Evolutionary conservation across 306 rosid species (phyloP).

Genomic region (Castanea mollissima): DNA sequence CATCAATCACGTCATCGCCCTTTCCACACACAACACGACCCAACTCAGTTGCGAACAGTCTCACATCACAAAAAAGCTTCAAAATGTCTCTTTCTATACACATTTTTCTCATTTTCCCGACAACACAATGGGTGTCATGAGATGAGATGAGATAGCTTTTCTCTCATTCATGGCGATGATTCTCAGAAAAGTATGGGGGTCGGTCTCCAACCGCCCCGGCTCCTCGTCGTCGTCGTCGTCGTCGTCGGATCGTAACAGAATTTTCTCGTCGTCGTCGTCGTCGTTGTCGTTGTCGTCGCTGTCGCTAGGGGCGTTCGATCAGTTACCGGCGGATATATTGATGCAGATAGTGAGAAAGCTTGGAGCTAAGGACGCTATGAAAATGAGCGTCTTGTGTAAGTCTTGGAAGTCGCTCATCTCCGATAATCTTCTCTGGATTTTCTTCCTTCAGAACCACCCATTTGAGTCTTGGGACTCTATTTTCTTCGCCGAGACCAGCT

Average conservation of each 20-base stretch:
- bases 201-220: conserved; percentile 31
- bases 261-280: not conserved
- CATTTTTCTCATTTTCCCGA: no score
- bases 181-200: conserved; percentile 58
- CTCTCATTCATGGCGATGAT: conserved; percentile 36
- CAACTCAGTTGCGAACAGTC: no score
- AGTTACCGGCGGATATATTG: conserved; percentile 56
- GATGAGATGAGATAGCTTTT: no score
- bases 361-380: conserved; percentile 73
- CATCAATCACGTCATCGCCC: no score
- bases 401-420: conserved; percentile 37
- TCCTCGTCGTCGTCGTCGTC: not conserved
- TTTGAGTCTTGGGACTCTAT: conserved; percentile 52
- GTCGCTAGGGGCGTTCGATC: conserved; percentile 45
- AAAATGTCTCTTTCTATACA: no score
- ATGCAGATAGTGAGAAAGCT: conserved; percentile 47
- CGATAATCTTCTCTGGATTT: conserved; percentile 61
- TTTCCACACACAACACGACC: no score
- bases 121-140: no score
- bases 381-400: conserved; percentile 43
- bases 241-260: not conserved
- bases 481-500: conserved; percentile 54
- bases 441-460: conserved; percentile 46
- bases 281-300: conserved; percentile 7
- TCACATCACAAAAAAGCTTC: no score